A percentile compares a stretch with the other conserved stretches of the same genome.
Evolutionary conservation across 345 rosid genomes (phyloP).

Genomic region (Moricandia moricandioides): DNA sequence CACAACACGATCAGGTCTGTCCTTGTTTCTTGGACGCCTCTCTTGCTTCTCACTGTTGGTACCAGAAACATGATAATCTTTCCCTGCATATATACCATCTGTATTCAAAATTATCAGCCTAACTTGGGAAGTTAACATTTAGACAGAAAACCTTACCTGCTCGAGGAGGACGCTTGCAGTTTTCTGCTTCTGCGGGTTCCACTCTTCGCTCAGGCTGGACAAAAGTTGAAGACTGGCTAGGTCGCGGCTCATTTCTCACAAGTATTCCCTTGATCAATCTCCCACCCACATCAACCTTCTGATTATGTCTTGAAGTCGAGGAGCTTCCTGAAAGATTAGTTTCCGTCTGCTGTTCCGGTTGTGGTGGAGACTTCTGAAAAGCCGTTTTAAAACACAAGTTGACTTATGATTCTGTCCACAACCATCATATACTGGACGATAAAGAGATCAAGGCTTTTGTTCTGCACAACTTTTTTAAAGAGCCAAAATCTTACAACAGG

Average conservation of each 20-base stretch:
- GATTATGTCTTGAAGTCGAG: constrained; percentile 41
- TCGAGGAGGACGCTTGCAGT: constrained; percentile 38
- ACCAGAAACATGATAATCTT: constrained; percentile 43
- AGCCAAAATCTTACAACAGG: constrained; percentile 44
- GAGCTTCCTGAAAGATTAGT: constrained; percentile 36
- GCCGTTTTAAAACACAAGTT: constrained; percentile 6
- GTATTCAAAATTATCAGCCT: constrained; percentile 14
- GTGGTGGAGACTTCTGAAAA: constrained; percentile 39
- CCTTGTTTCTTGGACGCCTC: constrained; percentile 54
- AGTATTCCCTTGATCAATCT: constrained; percentile 54
- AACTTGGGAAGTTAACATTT: constrained; percentile 6
- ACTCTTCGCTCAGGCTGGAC: constrained; percentile 43
- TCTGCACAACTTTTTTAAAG: constrained; percentile 13
- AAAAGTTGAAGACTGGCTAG: constrained; percentile 34
- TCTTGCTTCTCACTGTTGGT: constrained; percentile 48
- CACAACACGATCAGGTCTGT: constrained; percentile 64
- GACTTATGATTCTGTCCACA: background rate
- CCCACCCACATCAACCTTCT: constrained; percentile 45
- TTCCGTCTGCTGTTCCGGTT: constrained; percentile 36
- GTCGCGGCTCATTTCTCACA: constrained; percentile 40
- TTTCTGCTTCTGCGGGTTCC: constrained; percentile 37
- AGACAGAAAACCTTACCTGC: constrained; percentile 35
- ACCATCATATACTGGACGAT: background rate
- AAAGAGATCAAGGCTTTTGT: background rate
- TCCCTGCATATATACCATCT: constrained; percentile 47